These are phyloP conservation scores for Lipomyces starkeyi DNA, from an alignment of 805 yeast species.

Conservation along the genomic window DNA sequence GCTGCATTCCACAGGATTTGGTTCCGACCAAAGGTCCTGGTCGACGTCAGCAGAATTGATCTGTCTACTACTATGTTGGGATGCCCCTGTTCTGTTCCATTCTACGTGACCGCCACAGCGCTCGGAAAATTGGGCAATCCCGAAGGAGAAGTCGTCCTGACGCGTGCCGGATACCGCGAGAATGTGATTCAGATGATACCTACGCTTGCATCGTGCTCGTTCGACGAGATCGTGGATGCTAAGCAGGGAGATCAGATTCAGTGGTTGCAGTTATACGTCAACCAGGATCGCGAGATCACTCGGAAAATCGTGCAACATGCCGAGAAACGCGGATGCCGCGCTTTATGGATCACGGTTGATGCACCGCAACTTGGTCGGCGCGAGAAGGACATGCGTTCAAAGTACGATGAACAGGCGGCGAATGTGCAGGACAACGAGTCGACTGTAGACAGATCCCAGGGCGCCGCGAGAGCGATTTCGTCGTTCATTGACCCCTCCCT, in stretches of 20 bases:
- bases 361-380: slow-evolving; percentile 92
- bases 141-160: slow-evolving; percentile 87
- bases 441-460: slow-evolving; percentile 69
- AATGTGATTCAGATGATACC: slow-evolving; percentile 88
- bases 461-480: slow-evolving; percentile 88
- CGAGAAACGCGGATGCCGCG: slow-evolving; percentile 75
- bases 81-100: slow-evolving; percentile 70
- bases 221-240: slow-evolving; percentile 82
- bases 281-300: slow-evolving; percentile 72
- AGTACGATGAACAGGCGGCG: slow-evolving; percentile 57
- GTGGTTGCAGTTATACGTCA: slow-evolving; percentile 90
- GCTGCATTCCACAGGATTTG: slow-evolving; percentile 85
- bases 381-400: slow-evolving; percentile 81
- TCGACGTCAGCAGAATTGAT: slow-evolving; percentile 79
- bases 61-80: slow-evolving; percentile 77
- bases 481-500: slow-evolving; percentile 77
- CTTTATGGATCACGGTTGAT: slow-evolving; percentile 87
- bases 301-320: slow-evolving; percentile 69
- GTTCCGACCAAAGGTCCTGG: slow-evolving; percentile 82
- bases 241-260: slow-evolving; percentile 71
- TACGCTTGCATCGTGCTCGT: slow-evolving; percentile 84
- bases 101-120: slow-evolving; percentile 91
- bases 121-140: slow-evolving; percentile 90
- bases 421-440: slow-evolving; percentile 51
- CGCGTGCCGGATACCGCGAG: slow-evolving; percentile 78